These are phyloP conservation scores for Fusarium pseudocircinatum DNA, from an alignment of 2,329 filamentous ascomycete genomes.

Conservation along the genomic window DNA sequence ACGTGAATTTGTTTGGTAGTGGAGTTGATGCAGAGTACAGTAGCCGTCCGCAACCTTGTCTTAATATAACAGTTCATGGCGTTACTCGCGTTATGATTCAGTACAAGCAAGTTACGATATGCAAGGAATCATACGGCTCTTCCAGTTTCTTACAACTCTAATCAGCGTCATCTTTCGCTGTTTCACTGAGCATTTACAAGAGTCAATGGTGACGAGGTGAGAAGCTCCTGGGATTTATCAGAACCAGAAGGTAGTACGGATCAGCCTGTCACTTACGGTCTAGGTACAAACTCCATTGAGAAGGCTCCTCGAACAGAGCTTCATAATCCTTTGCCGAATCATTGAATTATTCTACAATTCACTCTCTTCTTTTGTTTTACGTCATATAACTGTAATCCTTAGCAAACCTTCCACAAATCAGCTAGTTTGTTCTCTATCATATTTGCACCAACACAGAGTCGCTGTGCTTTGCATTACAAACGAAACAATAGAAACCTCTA, in stretches of 20 bases:
- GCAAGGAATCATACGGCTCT: accelerated
- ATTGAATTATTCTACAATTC: accelerated
- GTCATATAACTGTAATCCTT: accelerated
- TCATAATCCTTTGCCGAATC: background rate
- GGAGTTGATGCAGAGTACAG: background rate
- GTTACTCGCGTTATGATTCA: background rate
- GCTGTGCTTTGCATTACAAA: background rate
- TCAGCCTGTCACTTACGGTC: background rate
- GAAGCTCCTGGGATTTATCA: accelerated
- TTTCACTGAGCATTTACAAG: background rate
- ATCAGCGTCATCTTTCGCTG: background rate
- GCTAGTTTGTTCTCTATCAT: accelerated
- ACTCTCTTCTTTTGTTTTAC: accelerated
- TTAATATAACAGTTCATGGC: background rate
- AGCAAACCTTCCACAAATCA: accelerated
- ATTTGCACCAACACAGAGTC: background rate
- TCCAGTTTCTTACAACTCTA: accelerated
- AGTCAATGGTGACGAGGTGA: background rate
- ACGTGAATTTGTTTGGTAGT: no score
- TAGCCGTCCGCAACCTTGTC: background rate
- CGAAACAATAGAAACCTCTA: background rate
- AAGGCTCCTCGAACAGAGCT: background rate
- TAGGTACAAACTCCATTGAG: background rate
- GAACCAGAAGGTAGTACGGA: background rate
- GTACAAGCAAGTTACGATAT: no score